Conservation (phyloP, 2,329 filamentous ascomycete species). For the Sordariomycetes sp. region DNA sequence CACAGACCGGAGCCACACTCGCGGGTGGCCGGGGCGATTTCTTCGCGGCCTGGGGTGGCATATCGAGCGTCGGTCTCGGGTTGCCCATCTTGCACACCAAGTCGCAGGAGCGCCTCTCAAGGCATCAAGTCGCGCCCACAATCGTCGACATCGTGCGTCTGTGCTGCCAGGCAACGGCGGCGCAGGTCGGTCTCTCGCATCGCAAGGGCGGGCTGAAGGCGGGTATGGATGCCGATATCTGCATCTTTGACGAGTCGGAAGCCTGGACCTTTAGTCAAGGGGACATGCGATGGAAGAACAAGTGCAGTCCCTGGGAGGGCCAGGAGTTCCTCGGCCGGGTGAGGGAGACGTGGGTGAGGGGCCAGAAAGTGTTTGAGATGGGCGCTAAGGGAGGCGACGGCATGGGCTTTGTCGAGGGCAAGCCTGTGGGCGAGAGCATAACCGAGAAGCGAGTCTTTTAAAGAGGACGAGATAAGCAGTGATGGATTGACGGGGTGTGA, state of each 20-base stretch:
- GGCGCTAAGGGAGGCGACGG: constrained; percentile 50
- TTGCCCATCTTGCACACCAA: constrained; percentile 85
- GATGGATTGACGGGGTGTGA: neutral
- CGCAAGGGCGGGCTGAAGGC: constrained; percentile 67
- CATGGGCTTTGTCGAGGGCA: constrained; percentile 33
- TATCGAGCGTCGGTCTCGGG: constrained; percentile 86
- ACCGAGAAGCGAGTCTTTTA: too few species aligned
- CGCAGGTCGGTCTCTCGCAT: constrained; percentile 75
- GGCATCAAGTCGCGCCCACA: constrained; percentile 31
- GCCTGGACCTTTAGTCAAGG: constrained; percentile 64
- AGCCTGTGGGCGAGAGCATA: constrained; percentile 46
- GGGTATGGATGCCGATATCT: constrained; percentile 84
- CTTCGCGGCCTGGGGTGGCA: constrained; percentile 93
- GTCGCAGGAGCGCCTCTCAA: constrained; percentile 48
- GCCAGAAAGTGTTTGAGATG: constrained; percentile 62
- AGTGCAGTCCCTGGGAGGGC: constrained; percentile 84
- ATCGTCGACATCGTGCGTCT: constrained; percentile 75
- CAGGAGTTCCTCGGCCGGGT: constrained; percentile 71
- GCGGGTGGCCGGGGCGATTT: constrained; percentile 61
- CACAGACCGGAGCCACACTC: neutral
- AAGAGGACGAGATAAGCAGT: constrained; percentile 32
- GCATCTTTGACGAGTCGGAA: constrained; percentile 80
- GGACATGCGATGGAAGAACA: constrained; percentile 92
- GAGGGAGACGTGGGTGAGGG: constrained; percentile 76
- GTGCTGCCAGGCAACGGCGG: constrained; percentile 79